Percentiles rank a stretch among this genome's conserved stretches.
Evolutionary conservation across 1,139 yeast genomes (phyloP).

Genomic region (Barnettozyma hawaiiensis): DNA sequence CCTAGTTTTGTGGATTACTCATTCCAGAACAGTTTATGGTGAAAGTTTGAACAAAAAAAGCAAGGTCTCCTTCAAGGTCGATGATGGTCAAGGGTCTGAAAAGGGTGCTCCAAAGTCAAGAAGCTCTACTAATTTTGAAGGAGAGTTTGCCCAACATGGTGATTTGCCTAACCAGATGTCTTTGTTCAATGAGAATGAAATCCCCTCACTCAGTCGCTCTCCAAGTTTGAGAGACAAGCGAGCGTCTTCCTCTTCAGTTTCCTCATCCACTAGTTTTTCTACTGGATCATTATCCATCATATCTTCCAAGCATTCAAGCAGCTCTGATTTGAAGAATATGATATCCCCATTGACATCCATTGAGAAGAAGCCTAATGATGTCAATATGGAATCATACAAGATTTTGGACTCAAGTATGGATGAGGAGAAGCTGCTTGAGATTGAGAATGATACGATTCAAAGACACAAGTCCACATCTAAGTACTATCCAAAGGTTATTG

Average conservation of each 20-base stretch:
- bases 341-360: background rate
- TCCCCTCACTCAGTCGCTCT: conserved; percentile 13
- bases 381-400: conserved; percentile 14
- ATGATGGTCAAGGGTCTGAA: conserved; percentile 7
- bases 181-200: conserved; percentile 29
- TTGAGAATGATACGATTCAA: conserved; percentile 41
- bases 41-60: conserved; percentile 13
- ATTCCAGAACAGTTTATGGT: conserved; percentile 46
- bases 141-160: conserved; percentile 12
- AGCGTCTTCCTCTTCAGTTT: conserved; percentile 12
- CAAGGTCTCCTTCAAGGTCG: conserved; percentile 14
- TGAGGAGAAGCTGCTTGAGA: conserved; percentile 38
- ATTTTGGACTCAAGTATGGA: conserved; percentile 23
- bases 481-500: conserved; percentile 54
- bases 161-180: conserved; percentile 33
- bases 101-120: background rate
- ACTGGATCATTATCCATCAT: conserved; percentile 3
- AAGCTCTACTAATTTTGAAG: conserved; percentile 1
- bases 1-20: conserved; percentile 81
- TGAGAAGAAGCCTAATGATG: background rate
- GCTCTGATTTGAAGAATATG: conserved; percentile 3
- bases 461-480: conserved; percentile 33
- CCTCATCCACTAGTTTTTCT: conserved; percentile 17
- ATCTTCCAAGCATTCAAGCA: conserved; percentile 10
- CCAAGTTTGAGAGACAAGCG: conserved; percentile 13